A percentile compares a stretch with the other conserved stretches of the same genome.
Conservation (phyloP, 2,329 filamentous ascomycete genomes). For the Lecanoromycetidae sp. region DNA sequence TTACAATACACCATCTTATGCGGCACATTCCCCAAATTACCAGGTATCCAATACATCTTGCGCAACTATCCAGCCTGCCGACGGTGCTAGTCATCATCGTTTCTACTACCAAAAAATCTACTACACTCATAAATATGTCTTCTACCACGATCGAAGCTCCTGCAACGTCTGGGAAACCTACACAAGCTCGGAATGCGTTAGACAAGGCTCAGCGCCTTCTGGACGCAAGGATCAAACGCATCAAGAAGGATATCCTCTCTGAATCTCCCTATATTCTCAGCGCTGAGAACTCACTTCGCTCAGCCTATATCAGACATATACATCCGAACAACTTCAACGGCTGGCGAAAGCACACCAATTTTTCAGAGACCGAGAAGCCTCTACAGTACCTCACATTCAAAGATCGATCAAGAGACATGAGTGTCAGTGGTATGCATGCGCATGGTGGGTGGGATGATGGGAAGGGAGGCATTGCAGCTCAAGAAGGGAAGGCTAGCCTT, state of each 20-base stretch:
- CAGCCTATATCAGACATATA: not conserved
- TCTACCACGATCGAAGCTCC: not conserved
- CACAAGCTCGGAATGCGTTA: not conserved
- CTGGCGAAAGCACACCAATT: constrained; percentile 41
- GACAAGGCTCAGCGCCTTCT: not conserved
- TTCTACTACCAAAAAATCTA: not conserved
- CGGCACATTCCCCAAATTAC: too few species aligned
- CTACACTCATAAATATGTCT: constrained; percentile 1
- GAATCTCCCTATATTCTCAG: constrained; percentile 12
- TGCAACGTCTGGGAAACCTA: not conserved
- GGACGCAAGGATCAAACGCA: constrained; percentile 5
- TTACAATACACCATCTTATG: too few species aligned
- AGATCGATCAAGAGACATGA: constrained; percentile 42
- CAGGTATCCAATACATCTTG: too few species aligned
- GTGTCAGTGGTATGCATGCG: constrained; percentile 29
- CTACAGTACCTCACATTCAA: constrained; percentile 52
- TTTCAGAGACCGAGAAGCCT: constrained; percentile 43
- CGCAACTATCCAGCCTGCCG: too few species aligned
- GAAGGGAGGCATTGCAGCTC: constrained; percentile 33
- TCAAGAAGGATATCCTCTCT: constrained; percentile 13
- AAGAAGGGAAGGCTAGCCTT: constrained; percentile 24
- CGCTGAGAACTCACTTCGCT: not conserved
- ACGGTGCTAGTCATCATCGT: not conserved
- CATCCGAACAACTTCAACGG: constrained; percentile 25
- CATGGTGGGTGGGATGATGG: constrained; percentile 44